Percentiles rank a stretch among this genome's conserved stretches.
phyloP scores from a whole-genome alignment of 2,329 filamentous ascomycete species.

The Fusarium xyrophilum region DNA sequence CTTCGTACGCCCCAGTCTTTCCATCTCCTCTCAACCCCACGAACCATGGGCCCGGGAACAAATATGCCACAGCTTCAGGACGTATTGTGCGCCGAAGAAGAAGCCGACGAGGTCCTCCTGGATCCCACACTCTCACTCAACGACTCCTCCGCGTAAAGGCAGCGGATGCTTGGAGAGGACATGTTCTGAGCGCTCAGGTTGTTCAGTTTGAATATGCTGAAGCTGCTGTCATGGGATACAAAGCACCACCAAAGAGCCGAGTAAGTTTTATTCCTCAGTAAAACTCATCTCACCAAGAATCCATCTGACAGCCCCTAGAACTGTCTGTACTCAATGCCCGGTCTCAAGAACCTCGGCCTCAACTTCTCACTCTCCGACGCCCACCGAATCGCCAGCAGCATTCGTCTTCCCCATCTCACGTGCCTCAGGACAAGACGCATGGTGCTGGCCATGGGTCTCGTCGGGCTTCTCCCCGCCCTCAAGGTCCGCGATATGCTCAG shows the following conservation, averaged over 20 bases:
- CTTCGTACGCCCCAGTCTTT: slow-evolving; percentile 35
- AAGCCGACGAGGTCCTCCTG: slow-evolving; percentile 22
- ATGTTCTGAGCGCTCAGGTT: slow-evolving; percentile 43
- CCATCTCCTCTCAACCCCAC: slow-evolving; percentile 44
- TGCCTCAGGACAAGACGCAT: slow-evolving; percentile 42
- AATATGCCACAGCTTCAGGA: slow-evolving; percentile 11
- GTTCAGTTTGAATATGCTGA: slow-evolving; percentile 33
- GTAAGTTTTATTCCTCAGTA: slow-evolving; percentile 24
- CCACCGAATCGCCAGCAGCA: slow-evolving; percentile 21
- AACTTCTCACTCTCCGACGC: slow-evolving; percentile 33
- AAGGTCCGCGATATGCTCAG: slow-evolving; percentile 32
- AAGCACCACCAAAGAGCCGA: slow-evolving; percentile 12
- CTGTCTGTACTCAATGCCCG: slow-evolving; percentile 29
- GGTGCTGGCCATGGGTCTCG: slow-evolving; percentile 43
- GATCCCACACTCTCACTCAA: slow-evolving; percentile 50
- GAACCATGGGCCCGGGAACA: slow-evolving; percentile 22
- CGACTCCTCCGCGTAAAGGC: slow-evolving; percentile 53
- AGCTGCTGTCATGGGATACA: slow-evolving; percentile 6
- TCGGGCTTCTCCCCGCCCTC: slow-evolving; percentile 40
- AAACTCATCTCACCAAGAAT: background rate
- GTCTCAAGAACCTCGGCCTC: slow-evolving; percentile 29
- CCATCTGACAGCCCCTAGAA: slow-evolving; percentile 21
- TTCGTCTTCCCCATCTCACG: slow-evolving; percentile 38
- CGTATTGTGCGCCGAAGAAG: slow-evolving; percentile 35
- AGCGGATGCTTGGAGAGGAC: slow-evolving; percentile 50